Conservation (phyloP, 225 moss, liverwort and hornwort genomes). For the Neckera pumila region DNA sequence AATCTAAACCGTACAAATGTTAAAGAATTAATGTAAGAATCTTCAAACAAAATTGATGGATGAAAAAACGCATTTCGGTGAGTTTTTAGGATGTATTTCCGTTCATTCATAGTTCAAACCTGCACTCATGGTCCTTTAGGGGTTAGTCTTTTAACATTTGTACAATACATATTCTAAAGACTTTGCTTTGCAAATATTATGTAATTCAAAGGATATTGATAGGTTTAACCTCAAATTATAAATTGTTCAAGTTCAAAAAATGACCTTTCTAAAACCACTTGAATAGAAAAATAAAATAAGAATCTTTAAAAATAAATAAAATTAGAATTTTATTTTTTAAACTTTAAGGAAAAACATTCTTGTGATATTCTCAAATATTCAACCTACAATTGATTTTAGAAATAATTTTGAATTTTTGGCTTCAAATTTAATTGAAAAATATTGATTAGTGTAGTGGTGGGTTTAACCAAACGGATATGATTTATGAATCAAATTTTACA, state of each 20-base stretch:
- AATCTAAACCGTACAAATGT: too few relatives aligned
- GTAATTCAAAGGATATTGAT: background rate
- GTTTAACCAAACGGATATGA: background rate
- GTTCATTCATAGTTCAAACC: too few relatives aligned
- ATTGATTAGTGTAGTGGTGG: background rate
- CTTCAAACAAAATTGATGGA: too few relatives aligned
- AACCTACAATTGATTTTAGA: background rate
- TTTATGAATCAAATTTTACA: background rate
- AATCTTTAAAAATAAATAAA: too few relatives aligned
- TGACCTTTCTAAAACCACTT: background rate
- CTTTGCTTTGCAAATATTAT: background rate
- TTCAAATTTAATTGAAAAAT: background rate
- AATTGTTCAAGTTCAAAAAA: fast-evolving
- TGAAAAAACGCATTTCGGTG: too few relatives aligned
- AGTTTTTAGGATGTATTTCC: too few relatives aligned
- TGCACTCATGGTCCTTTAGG: too few relatives aligned
- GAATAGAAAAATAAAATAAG: background rate
- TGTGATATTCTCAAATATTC: fast-evolving
- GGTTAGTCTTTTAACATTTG: background rate
- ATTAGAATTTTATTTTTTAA: too few relatives aligned
- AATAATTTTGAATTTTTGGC: background rate
- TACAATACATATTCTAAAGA: fast-evolving
- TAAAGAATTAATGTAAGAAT: too few relatives aligned
- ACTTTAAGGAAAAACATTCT: background rate
- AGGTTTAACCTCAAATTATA: fast-evolving